Evolutionary conservation across 257 asterid genomes (phyloP).

Genomic region (Scutellaria minor): DNA sequence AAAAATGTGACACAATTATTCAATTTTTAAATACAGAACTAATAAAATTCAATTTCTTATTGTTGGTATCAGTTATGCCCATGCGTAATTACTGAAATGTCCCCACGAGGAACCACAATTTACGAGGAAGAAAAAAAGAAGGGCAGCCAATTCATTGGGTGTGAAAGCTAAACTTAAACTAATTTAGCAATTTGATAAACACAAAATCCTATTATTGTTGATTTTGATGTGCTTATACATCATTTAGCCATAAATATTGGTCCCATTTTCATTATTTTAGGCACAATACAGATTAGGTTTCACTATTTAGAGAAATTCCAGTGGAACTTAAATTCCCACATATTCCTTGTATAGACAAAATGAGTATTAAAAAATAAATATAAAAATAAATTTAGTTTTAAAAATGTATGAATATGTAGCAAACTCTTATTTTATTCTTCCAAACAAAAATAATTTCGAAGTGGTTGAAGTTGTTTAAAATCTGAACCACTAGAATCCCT

Average conservation of each 20-base stretch:
- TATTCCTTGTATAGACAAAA: not conserved
- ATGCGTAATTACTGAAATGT: not conserved
- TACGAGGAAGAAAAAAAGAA: not conserved
- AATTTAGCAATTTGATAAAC: conserved; percentile 12
- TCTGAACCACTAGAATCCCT: too few relatives aligned
- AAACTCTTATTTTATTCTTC: not conserved
- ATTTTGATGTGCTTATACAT: conserved; percentile 4
- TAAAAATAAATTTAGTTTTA: not conserved
- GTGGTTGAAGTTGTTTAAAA: too few relatives aligned
- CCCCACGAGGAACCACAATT: conserved; percentile 16
- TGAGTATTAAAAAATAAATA: not conserved
- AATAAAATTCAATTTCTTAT: not conserved
- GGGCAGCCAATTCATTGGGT: not conserved
- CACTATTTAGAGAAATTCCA: not conserved
- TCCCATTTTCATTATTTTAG: conserved; percentile 17
- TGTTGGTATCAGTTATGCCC: not conserved
- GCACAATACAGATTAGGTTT: not conserved
- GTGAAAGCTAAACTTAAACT: not conserved
- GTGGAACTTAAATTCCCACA: not conserved
- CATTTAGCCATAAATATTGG: conserved; percentile 18
- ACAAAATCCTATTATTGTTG: conserved; percentile 11
- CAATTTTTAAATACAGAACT: not conserved
- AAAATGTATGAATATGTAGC: not conserved
- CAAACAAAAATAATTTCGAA: not conserved
- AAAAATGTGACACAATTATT: not conserved